These are phyloP conservation scores for Heliamphora pulchella DNA, from an alignment of 179 eudicot species.

Conservation along the genomic window DNA sequence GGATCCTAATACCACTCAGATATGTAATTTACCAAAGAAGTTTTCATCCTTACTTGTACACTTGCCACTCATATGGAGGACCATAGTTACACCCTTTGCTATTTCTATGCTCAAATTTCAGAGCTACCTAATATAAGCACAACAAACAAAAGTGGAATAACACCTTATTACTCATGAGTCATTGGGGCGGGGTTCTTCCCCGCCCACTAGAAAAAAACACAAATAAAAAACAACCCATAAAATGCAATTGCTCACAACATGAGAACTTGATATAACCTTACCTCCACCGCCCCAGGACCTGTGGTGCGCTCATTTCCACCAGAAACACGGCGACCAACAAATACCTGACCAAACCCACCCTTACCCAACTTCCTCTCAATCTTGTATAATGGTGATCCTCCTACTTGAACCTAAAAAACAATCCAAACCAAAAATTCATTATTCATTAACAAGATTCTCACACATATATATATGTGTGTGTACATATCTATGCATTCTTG, in stretches of 20 bases:
- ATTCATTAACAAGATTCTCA: background rate
- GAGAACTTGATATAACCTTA: slow-evolving; percentile 21
- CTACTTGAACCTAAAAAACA: slow-evolving; percentile 68
- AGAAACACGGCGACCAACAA: slow-evolving; percentile 66
- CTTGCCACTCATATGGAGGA: slow-evolving; percentile 96
- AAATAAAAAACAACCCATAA: background rate
- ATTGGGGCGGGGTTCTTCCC: too few species aligned
- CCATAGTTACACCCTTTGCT: slow-evolving; percentile 93
- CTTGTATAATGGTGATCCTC: slow-evolving; percentile 67
- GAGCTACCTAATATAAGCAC: slow-evolving; percentile 50
- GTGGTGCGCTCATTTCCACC: slow-evolving; percentile 57
- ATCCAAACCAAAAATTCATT: background rate
- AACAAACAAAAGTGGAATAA: background rate
- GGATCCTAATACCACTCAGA: background rate
- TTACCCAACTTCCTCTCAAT: slow-evolving; percentile 78
- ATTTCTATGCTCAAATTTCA: slow-evolving; percentile 85
- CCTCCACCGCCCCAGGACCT: slow-evolving; percentile 78
- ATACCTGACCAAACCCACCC: slow-evolving; percentile 95
- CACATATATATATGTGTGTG: too few species aligned
- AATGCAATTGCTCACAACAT: background rate
- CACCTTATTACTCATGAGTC: too few species aligned
- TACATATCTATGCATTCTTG: too few species aligned
- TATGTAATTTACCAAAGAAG: background rate
- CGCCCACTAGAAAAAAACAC: too few species aligned
- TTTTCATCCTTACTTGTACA: slow-evolving; percentile 62